Percentiles rank a stretch among this genome's conserved stretches.
These are phyloP conservation scores for Dactylellina sp. DNA, from an alignment of 2,329 filamentous ascomycete genomes.

Conservation along the genomic window DNA sequence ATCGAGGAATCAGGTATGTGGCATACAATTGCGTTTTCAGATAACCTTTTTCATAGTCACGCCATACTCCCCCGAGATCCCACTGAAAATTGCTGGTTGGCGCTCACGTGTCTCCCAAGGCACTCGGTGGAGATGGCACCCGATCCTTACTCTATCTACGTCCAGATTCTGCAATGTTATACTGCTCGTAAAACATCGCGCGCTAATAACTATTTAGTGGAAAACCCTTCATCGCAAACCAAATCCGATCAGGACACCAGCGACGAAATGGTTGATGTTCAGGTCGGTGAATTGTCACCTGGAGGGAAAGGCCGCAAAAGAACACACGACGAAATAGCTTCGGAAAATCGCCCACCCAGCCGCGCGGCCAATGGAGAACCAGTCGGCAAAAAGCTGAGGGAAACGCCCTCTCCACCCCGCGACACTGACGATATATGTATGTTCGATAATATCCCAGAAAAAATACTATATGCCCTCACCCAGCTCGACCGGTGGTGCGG, in stretches of 20 bases:
- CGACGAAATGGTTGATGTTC: slow-evolving; percentile 50
- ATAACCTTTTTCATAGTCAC: background rate
- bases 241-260: slow-evolving; percentile 18
- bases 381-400: slow-evolving; percentile 43
- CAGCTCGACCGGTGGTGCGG: slow-evolving; percentile 1
- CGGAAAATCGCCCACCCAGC: slow-evolving; percentile 47
- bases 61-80: too few species aligned
- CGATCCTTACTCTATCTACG: too few species aligned
- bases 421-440: slow-evolving; percentile 44
- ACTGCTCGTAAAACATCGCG: background rate
- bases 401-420: slow-evolving; percentile 45
- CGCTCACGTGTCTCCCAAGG: too few species aligned
- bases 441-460: slow-evolving; percentile 28
- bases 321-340: slow-evolving; percentile 48
- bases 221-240: slow-evolving; percentile 1
- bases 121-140: too few species aligned
- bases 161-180: background rate
- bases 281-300: slow-evolving; percentile 42
- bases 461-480: slow-evolving; percentile 12
- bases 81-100: too few species aligned
- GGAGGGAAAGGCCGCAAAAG: slow-evolving; percentile 47
- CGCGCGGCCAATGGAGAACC: slow-evolving; percentile 50
- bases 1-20: slow-evolving; percentile 52
- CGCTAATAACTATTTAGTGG: background rate
- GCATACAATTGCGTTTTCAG: background rate